These are phyloP conservation scores for Penicillium hesseltinei DNA, from an alignment of 2,329 filamentous ascomycete genomes.

Conservation along the genomic window DNA sequence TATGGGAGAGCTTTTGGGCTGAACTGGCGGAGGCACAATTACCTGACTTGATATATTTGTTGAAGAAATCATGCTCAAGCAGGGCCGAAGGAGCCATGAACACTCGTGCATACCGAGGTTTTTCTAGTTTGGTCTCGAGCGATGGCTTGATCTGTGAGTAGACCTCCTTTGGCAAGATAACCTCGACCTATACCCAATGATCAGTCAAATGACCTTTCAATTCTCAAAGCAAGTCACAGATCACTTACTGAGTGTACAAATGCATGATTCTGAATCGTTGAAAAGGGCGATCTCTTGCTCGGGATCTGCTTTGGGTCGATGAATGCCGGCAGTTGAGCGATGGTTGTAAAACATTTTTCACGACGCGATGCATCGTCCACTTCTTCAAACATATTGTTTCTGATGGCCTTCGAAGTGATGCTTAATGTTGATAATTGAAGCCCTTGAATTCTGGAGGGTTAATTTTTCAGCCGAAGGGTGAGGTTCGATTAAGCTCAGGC, in stretches of 20 bases:
- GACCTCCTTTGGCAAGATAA: slow-evolving; percentile 68
- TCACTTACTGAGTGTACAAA: slow-evolving; percentile 65
- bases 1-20: background rate
- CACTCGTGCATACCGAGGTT: slow-evolving; percentile 62
- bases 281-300: slow-evolving; percentile 73
- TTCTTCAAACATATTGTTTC: slow-evolving; percentile 44
- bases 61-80: slow-evolving; percentile 73
- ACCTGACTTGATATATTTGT: slow-evolving; percentile 80
- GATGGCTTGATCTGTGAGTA: slow-evolving; percentile 56
- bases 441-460: background rate
- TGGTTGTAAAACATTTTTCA: slow-evolving; percentile 71
- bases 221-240: background rate
- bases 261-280: slow-evolving; percentile 61
- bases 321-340: slow-evolving; percentile 64
- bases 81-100: slow-evolving; percentile 71
- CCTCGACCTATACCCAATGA: slow-evolving; percentile 53
- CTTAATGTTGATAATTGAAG: background rate
- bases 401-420: background rate
- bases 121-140: slow-evolving; percentile 46
- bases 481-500: slow-evolving; percentile 13
- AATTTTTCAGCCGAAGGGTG: slow-evolving; percentile 9
- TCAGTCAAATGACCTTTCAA: background rate
- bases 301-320: slow-evolving; percentile 70
- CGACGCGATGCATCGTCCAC: slow-evolving; percentile 37
- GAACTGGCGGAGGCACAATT: slow-evolving; percentile 11